Evolutionary conservation across 2,329 filamentous ascomycete genomes (phyloP).

Genomic region (Paraconiothyrium sp.): DNA sequence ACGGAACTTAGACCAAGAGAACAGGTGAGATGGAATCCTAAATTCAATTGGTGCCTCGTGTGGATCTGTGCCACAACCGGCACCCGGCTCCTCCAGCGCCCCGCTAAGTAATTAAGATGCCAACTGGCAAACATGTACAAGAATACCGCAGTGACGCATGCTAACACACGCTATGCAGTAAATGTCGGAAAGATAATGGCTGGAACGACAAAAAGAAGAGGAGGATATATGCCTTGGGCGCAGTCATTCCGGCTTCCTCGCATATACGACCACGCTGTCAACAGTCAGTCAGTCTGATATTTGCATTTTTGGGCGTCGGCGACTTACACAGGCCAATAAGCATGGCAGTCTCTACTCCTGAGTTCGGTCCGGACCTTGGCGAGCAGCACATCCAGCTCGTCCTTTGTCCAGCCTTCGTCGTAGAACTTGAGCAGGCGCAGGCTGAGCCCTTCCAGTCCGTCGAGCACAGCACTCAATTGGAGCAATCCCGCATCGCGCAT

Average conservation of each 20-base stretch:
- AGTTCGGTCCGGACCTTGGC: conserved; percentile 30
- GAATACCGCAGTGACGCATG: background rate
- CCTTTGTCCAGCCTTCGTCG: conserved; percentile 35
- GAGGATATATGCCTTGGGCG: background rate
- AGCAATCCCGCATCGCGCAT: conserved; percentile 35
- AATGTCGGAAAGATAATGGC: background rate
- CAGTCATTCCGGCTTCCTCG: conserved; percentile 14
- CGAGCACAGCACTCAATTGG: conserved; percentile 40
- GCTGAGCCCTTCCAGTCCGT: conserved; percentile 39
- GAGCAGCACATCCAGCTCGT: conserved; percentile 37
- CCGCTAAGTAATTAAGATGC: background rate
- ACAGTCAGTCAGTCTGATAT: background rate
- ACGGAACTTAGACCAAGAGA: too few relatives aligned
- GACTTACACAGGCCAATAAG: conserved; percentile 44
- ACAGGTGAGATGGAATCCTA: too few relatives aligned
- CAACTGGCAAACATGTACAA: background rate
- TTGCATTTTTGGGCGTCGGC: background rate
- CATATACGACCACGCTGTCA: conserved; percentile 17
- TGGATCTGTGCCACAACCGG: too few relatives aligned
- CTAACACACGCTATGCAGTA: background rate
- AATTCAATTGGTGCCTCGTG: too few relatives aligned
- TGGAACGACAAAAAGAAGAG: background rate
- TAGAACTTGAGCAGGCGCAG: conserved; percentile 35
- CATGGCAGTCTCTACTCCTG: conserved; percentile 33
- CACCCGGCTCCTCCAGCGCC: background rate